These are phyloP conservation scores for Albizia julibrissin DNA, from an alignment of 306 rosid genomes.

Conservation along the genomic window DNA sequence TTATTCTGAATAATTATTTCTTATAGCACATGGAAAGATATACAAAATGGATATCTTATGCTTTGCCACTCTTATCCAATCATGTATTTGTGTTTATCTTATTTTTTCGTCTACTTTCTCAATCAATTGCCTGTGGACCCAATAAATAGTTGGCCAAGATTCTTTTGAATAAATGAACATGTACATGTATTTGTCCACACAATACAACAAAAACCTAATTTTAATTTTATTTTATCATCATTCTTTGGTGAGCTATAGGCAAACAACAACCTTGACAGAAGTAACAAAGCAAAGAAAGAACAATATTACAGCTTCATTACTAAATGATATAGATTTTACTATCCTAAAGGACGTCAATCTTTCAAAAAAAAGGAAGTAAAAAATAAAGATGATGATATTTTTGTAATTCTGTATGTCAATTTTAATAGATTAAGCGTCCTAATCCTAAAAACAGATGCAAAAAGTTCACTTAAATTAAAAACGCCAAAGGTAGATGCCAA, in stretches of 20 bases:
- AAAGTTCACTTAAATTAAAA: too few species aligned
- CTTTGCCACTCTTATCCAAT: constrained; percentile 34
- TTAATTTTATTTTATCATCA: neutral
- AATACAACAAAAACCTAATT: constrained; percentile 1
- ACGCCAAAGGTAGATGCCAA: too few species aligned
- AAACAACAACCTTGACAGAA: neutral
- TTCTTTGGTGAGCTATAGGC: neutral
- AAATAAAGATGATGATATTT: too few species aligned
- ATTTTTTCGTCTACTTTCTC: constrained; percentile 14
- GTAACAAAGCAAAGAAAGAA: neutral
- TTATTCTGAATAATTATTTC: constrained; percentile 34
- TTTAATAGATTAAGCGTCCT: too few species aligned
- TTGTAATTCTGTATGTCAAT: too few species aligned
- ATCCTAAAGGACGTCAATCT: too few species aligned
- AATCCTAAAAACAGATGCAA: too few species aligned
- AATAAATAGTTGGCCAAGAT: constrained; percentile 19
- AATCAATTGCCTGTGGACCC: constrained; percentile 30
- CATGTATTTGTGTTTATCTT: neutral
- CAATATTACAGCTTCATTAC: neutral
- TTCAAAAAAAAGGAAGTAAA: too few species aligned
- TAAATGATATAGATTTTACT: too few species aligned
- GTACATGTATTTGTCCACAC: neutral
- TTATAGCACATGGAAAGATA: constrained; percentile 17
- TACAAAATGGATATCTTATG: neutral
- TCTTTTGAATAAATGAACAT: constrained; percentile 6